Percentiles rank a stretch among this genome's conserved stretches.
Conservation (phyloP, 352 stramenopile species). For the Lagenidium giganteum region DNA sequence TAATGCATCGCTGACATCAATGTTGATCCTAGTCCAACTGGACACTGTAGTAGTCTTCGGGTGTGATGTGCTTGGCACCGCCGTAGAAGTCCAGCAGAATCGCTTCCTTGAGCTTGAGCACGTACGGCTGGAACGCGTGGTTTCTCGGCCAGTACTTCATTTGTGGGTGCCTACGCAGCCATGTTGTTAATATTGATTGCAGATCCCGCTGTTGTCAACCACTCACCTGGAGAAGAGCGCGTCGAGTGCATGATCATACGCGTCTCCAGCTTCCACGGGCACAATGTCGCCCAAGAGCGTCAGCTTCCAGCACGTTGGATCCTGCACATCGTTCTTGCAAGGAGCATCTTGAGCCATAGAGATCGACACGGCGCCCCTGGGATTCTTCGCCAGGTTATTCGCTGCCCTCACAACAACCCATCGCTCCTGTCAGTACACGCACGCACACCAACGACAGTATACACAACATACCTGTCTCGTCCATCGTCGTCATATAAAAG, state of each 20-base stretch:
- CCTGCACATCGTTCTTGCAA: conserved; percentile 66
- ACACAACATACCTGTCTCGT: conserved; percentile 15
- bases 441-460: not conserved
- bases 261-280: conserved; percentile 32
- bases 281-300: conserved; percentile 47
- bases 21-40: conserved; percentile 19
- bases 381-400: conserved; percentile 45
- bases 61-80: conserved; percentile 51
- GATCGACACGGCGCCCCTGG: conserved; percentile 51
- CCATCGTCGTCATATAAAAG: conserved; percentile 65
- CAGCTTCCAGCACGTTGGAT: conserved; percentile 73
- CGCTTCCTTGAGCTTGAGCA: conserved; percentile 53
- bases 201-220: too few species aligned
- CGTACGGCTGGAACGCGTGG: conserved; percentile 50
- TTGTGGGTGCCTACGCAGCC: conserved; percentile 43
- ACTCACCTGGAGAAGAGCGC: conserved; percentile 67
- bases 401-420: too few species aligned
- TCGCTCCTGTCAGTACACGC: too few species aligned
- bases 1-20: not conserved
- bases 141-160: conserved; percentile 59
- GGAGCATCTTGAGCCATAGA: conserved; percentile 48
- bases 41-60: conserved; percentile 61
- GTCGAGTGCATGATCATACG: conserved; percentile 32
- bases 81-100: conserved; percentile 71
- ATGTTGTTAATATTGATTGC: too few species aligned